Evolutionary conservation across 495 filamentous ascomycete genomes (phyloP), one percentile per base, ranked within the genome.

Genomic region (Xanthoparmelia taractica): DNA sequence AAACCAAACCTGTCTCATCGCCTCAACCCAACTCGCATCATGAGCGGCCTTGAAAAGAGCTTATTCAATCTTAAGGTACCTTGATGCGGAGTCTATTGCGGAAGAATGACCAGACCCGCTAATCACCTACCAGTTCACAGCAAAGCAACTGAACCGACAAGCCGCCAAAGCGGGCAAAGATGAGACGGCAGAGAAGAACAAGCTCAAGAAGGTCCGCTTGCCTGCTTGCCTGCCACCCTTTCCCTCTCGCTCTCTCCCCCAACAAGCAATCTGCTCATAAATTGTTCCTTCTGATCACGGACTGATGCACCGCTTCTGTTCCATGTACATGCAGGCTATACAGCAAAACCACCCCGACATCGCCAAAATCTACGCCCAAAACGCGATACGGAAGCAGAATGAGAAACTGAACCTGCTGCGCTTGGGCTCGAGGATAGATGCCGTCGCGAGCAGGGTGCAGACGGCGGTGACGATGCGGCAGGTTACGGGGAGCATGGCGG

Each of bases 131-230:
- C 18, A 92, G 87, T 91, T 93, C 78, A 91, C 90, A 63, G 85
- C 89, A 29, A 92, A 92, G 73, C 87, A 90, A 73, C 82, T 91
- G 60, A 89, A 89, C 62, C 79, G 89, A 65, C 89, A 93, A 77
- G 86, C 89, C 15, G 82, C 82, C 63, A 92, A 91, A 73, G 90
- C 90, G 23, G 83, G 84, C 60, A 92, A 92, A 74, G 89, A 92
- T 73, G 90, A 92, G 73, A 87, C 84, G 63, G 78, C 85, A 33
- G 84, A 92, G 73, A 90, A 91, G 78, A 84, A 86, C 70, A 91
- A 92, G 74, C 81, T 93, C 68, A 90, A 93, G 73, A 91, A 88
- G 76, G 86, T 87, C 65, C 58, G 72, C 52, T 58, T 8, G 36
- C n/a, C n/a, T n/a, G n/a, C n/a, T n/a, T n/a, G n/a, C n/a, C n/a